Percentiles rank a stretch among this genome's conserved stretches.
Evolutionary conservation across 2,329 filamentous ascomycete genomes (phyloP).

Genomic region (Xylaria digitata): DNA sequence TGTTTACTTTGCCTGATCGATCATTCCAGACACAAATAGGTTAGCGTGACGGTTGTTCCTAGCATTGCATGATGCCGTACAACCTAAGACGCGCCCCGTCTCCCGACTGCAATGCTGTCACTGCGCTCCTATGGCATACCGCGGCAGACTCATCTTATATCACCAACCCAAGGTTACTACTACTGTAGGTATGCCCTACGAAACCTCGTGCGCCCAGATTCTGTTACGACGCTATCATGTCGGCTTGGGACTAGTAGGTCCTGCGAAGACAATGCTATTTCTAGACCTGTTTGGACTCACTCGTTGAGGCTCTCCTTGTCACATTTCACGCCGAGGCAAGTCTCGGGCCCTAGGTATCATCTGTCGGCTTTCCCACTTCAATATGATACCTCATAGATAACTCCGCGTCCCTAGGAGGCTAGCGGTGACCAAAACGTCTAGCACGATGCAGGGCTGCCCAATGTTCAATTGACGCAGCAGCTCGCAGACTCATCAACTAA

Average conservation of each 20-base stretch:
- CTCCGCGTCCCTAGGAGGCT: neutral
- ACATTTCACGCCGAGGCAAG: neutral
- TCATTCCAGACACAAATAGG: neutral
- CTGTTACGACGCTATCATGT: neutral
- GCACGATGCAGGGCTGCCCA: slow-evolving; percentile 28
- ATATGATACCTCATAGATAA: neutral
- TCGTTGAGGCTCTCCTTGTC: neutral
- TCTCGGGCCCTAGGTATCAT: neutral
- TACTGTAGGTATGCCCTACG: slow-evolving; percentile 22
- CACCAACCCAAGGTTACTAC: neutral
- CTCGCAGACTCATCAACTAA: slow-evolving; percentile 1
- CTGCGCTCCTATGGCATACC: slow-evolving; percentile 8
- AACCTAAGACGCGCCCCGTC: slow-evolving; percentile 11
- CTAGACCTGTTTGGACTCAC: neutral
- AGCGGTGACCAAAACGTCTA: neutral
- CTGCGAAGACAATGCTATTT: neutral
- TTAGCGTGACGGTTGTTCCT: neutral
- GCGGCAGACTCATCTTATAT: slow-evolving; percentile 21
- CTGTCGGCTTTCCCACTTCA: neutral
- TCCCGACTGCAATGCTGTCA: slow-evolving; percentile 2
- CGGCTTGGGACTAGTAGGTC: neutral
- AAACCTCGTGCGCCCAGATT: slow-evolving; percentile 2
- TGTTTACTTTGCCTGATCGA: slow-evolving; percentile 2
- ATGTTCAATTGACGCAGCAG: slow-evolving; percentile 10
- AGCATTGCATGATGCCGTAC: slow-evolving; percentile 30